Base-by-base conservation (phyloP, 1,139 yeast genomes). In the Yamadazyma atmosphaerica region DNA sequence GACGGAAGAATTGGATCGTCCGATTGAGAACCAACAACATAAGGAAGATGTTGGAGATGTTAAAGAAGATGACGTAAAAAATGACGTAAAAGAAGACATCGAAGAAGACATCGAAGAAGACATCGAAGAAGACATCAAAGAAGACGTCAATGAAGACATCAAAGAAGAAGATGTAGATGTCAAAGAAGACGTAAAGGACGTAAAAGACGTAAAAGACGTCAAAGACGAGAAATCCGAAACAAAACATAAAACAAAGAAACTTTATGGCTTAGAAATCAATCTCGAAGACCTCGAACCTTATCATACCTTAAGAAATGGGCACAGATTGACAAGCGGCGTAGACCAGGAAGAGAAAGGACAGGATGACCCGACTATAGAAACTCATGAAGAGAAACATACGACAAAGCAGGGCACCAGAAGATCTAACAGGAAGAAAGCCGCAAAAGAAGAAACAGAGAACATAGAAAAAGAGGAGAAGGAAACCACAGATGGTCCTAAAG, bases 251-350 rank as follows among this genome's bases (percentile, higher is more conserved):
- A 37, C 38, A 14, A 42, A 42, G 24, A 49, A 37, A 37, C 35
- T 58, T 1, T 38, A 52, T 19, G 61, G 63, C 1, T 44, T 60
- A 28, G 61, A 58, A 21, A 39, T 57, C n/a, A 43, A 50, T 15
- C 44, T 47, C 4, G 45, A 42, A 6, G 43, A 38, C n/a, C 32
- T 60, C 9, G 57, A 52, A 34, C 55, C 61, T 3, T 38, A 35
- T 3, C 52, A 55, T 34, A 43, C 53, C 3, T 40, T 60, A 19
- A 44, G 64, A 37, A 58, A 55, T 43, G 61, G 62, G 2, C 51
- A 52, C 29, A 42, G 21, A 3, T 56, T 43, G n/a, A n/a, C n/a
- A n/a, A n/a, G n/a, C n/a, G n/a, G n/a, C n/a, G n/a, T n/a, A n/a
- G n/a, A n/a, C n/a, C n/a, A 23, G 19, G 32, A 28, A 14, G 27